A percentile compares a stretch with the other conserved stretches of the same genome.
These are phyloP conservation scores for Phytopythium helicoides DNA, from an alignment of 352 stramenopile genomes.

Conservation along the genomic window DNA sequence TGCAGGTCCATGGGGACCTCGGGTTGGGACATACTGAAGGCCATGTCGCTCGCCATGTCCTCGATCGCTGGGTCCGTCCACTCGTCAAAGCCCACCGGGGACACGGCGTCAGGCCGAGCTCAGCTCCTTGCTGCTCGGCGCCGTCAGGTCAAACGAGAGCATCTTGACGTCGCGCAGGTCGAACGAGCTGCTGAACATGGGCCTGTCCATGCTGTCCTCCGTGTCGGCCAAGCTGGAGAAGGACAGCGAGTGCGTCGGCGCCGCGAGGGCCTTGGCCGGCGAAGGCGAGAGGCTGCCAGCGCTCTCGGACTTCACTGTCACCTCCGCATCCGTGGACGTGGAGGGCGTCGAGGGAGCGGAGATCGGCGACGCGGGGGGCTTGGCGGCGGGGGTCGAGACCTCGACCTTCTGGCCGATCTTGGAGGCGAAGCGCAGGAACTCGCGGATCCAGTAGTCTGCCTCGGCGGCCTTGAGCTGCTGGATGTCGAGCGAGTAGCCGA, in stretches of 20 bases:
- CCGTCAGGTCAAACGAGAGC: conserved; percentile 10
- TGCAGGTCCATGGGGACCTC: conserved; percentile 19
- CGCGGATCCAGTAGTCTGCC: conserved; percentile 65
- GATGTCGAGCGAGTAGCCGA: conserved; percentile 55
- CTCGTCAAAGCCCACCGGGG: conserved; percentile 59
- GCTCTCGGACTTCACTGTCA: background rate
- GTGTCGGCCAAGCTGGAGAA: conserved; percentile 1
- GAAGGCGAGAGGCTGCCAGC: background rate
- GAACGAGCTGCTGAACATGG: conserved; percentile 1
- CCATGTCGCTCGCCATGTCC: conserved; percentile 39
- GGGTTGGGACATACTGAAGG: conserved; percentile 44
- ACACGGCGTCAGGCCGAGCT: conserved; percentile 28
- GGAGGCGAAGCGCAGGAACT: conserved; percentile 65
- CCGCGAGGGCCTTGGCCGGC: background rate
- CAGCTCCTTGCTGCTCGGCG: conserved; percentile 25
- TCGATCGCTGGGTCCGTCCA: conserved; percentile 54
- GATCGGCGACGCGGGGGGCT: background rate
- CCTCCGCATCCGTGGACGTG: background rate
- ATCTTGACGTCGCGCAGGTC: conserved; percentile 4
- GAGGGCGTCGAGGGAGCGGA: background rate
- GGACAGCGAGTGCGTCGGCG: background rate
- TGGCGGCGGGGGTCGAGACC: conserved; percentile 11
- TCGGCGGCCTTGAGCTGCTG: conserved; percentile 65
- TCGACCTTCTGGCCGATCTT: conserved; percentile 61
- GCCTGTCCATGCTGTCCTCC: background rate